Percentiles rank a stretch among this genome's conserved stretches.
phyloP scores from a whole-genome alignment of 352 stramenopile species.

The Globisporangium middletonii region DNA sequence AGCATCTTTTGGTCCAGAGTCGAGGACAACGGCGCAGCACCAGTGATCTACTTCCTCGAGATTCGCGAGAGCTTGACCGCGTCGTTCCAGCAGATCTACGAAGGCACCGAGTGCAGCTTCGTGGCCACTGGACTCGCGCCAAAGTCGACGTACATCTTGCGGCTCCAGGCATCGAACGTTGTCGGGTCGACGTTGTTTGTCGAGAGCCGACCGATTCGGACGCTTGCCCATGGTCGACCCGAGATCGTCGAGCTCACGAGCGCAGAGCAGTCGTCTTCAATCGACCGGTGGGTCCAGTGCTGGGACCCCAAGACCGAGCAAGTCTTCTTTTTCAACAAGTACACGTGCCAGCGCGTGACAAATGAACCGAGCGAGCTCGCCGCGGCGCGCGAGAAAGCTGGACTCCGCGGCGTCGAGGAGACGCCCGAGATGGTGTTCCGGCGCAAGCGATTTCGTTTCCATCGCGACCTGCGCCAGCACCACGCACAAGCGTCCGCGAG shows the following conservation, averaged over 20 bases:
- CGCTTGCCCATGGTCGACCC: conserved; percentile 43
- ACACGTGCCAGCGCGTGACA: conserved; percentile 60
- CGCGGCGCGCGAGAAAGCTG: conserved; percentile 31
- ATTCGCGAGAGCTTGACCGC: conserved; percentile 26
- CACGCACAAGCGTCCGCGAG: conserved; percentile 20
- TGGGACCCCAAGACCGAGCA: conserved; percentile 82
- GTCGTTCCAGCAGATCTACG: conserved; percentile 44
- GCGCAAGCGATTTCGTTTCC: conserved; percentile 82
- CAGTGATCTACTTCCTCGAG: conserved; percentile 60
- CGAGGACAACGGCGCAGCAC: conserved; percentile 44
- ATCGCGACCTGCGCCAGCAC: conserved; percentile 55
- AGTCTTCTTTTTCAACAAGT: conserved; percentile 89
- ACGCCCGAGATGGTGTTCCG: conserved; percentile 78
- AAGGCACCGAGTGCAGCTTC: conserved; percentile 58
- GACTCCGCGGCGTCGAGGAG: conserved; percentile 43
- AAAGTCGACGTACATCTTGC: conserved; percentile 55
- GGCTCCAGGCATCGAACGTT: conserved; percentile 61
- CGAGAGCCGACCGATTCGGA: conserved; percentile 56
- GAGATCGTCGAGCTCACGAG: conserved; percentile 64
- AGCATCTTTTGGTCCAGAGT: conserved; percentile 70
- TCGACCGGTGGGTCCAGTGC: conserved; percentile 79
- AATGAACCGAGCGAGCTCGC: conserved; percentile 49
- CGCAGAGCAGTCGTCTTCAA: conserved; percentile 24
- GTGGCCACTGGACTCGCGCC: conserved; percentile 39
- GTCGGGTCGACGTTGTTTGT: conserved; percentile 55